phyloP scores from a whole-genome alignment of 495 filamentous ascomycete genomes.

The Neurospora africana region DNA sequence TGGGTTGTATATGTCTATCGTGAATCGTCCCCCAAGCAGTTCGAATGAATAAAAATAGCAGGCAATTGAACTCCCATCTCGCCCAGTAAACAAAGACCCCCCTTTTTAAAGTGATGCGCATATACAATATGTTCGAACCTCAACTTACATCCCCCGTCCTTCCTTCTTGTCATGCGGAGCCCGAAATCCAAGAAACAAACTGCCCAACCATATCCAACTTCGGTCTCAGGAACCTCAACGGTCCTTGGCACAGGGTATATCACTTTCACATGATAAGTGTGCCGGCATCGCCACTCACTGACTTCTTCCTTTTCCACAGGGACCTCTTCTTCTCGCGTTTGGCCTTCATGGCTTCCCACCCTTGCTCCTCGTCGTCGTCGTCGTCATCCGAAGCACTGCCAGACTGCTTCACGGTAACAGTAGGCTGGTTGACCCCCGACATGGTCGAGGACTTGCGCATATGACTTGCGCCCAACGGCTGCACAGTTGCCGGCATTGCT shows the following conservation, averaged over 20 bases:
- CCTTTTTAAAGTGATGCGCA: not conserved
- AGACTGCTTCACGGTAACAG: conserved; percentile 18
- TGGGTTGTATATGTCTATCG: conserved; percentile 25
- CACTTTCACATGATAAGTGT: conserved; percentile 29
- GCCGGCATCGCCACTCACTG: conserved; percentile 27
- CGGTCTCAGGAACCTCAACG: not conserved
- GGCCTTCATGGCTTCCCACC: conserved; percentile 78
- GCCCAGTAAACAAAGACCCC: not conserved
- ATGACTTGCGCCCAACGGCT: conserved; percentile 11
- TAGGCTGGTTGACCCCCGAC: conserved; percentile 31
- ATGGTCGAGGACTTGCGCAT: conserved; percentile 39
- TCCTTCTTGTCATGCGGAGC: not conserved
- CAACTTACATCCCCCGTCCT: not conserved
- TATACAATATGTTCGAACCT: not conserved
- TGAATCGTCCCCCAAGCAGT: conserved; percentile 14
- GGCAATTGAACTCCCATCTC: not conserved
- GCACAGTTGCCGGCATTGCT: conserved; percentile 1
- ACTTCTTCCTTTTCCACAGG: conserved; percentile 60
- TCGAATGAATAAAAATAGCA: not conserved
- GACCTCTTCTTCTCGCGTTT: conserved; percentile 73
- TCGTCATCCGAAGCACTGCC: conserved; percentile 50
- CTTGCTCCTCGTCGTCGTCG: conserved; percentile 74
- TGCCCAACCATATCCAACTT: not conserved
- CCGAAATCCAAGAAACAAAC: not conserved
- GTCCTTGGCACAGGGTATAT: not conserved